Base-by-base conservation (phyloP, 73 alveolate genomes). In the Symbiodinium natans region DNA sequence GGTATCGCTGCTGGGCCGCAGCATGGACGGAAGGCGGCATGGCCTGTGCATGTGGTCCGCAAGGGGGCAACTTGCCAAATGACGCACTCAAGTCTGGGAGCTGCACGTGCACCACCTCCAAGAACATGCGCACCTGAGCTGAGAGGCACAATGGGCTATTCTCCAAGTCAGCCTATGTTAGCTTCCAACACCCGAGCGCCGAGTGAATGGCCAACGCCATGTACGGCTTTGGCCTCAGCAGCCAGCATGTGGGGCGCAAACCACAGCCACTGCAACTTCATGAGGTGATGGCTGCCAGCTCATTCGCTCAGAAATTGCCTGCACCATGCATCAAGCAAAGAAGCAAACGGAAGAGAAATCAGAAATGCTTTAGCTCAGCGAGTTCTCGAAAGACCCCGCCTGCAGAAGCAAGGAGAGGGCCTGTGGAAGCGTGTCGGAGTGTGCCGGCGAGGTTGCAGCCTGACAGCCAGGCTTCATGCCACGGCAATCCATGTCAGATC, bases 71-170 rank as follows among this genome's bases (percentile, higher is more conserved):
- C n/a, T n/a, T n/a, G n/a, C n/a, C n/a, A n/a, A n/a, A n/a, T n/a
- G n/a, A n/a, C n/a, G n/a, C n/a, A n/a, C 9, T 8, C 41, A 27
- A 39, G 43, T 21, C 52, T 68, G 86, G 43, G 97, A 0, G 39
- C 46, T 15, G 54, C 38, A 25, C 97, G 36, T 90, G 97, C 33
- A 83, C 86, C 25, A 90, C 52, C 54, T 90, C 97, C 34, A 90
- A 89, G 54, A 90, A 40, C 97, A 90, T 90, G 56, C 97, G 97
- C 75, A 71, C 97, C 97, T 90, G 19, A 41, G 34, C 25, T 2
- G 43, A 33, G 42, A 39, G 68, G 41, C 68, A 40, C 13, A 38
- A 7, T 6, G 8, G 43, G 11, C 38, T 17, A 48, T 48, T 17
- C 63, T 8, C n/a, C n/a, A n/a, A n/a, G n/a, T n/a, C n/a, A n/a